Conservation (phyloP, 148 eudicot genomes). For the Nyssa sinensis region DNA sequence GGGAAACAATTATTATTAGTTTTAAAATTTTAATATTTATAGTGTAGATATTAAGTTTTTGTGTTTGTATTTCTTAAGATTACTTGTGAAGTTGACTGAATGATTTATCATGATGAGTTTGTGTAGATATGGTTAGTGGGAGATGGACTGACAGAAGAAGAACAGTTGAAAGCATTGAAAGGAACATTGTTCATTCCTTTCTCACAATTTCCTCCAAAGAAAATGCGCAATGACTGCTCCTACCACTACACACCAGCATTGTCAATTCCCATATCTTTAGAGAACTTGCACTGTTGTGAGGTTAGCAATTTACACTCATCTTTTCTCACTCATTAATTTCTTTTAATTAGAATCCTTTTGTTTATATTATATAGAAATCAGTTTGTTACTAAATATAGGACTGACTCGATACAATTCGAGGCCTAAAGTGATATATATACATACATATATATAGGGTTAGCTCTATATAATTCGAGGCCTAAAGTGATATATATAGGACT, state of each 20-base stretch:
- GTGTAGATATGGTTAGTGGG: slow-evolving; percentile 49
- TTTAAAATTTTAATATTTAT: no score
- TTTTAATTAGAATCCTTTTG: not conserved
- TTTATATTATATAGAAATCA: no score
- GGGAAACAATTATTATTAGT: no score
- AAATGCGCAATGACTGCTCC: slow-evolving; percentile 38
- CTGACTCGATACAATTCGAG: no score
- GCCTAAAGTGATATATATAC: no score
- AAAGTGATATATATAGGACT: no score
- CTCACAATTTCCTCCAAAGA: slow-evolving; percentile 48
- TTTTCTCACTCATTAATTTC: not conserved
- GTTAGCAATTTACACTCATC: slow-evolving; percentile 29
- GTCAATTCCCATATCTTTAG: slow-evolving; percentile 52
- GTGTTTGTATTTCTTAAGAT: no score
- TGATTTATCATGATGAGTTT: not conserved
- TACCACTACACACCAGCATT: slow-evolving; percentile 56
- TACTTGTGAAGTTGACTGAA: no score
- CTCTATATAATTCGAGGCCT: no score
- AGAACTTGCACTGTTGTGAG: slow-evolving; percentile 76
- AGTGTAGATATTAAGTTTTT: no score
- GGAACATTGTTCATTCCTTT: slow-evolving; percentile 54
- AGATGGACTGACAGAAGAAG: slow-evolving; percentile 37
- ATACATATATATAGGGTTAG: no score
- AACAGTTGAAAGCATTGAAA: slow-evolving; percentile 40
- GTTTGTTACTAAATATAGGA: no score